phyloP scores from a whole-genome alignment of 2,329 filamentous ascomycete genomes.

The Ceratocystis lukuohia region DNA sequence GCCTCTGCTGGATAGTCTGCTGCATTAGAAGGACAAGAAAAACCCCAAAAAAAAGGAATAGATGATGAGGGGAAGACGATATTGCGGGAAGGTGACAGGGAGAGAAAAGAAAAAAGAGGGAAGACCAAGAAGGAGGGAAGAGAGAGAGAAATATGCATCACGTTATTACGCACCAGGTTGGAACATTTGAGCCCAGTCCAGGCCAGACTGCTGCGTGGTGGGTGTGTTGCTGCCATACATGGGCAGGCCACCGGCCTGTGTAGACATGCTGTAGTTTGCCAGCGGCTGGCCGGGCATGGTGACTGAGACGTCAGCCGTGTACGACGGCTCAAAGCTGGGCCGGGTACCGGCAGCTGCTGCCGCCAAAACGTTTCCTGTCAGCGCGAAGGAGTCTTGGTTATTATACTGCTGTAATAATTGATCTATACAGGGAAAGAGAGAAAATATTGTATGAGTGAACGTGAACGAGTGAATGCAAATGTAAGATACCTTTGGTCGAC shows the following conservation, averaged over 20 bases:
- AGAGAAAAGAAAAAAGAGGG: slow-evolving; percentile 21
- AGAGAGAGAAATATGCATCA: slow-evolving; percentile 23
- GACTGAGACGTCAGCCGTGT: slow-evolving; percentile 44
- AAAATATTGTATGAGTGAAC: slow-evolving; percentile 25
- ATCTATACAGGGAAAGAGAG: not conserved
- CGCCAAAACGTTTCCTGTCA: slow-evolving; percentile 36
- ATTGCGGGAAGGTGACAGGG: not conserved
- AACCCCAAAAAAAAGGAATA: not conserved
- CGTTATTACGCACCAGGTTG: slow-evolving; percentile 49
- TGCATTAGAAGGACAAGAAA: slow-evolving; percentile 9
- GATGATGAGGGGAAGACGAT: too few relatives aligned
- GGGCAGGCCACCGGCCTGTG: slow-evolving; percentile 41
- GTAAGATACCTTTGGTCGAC: slow-evolving; percentile 42
- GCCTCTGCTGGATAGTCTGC: not conserved
- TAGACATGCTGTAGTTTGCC: slow-evolving; percentile 51
- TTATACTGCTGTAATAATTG: slow-evolving; percentile 11
- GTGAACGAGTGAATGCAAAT: too few relatives aligned
- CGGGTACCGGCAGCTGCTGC: slow-evolving; percentile 33
- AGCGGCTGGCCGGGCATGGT: slow-evolving; percentile 54
- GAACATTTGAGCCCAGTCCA: slow-evolving; percentile 71
- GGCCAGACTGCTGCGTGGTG: slow-evolving; percentile 46
- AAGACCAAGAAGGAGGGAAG: slow-evolving; percentile 21
- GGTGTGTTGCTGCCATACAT: slow-evolving; percentile 48
- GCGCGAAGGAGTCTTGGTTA: slow-evolving; percentile 8
- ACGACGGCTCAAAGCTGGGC: slow-evolving; percentile 38